Evolutionary conservation across 495 filamentous ascomycete genomes (phyloP), one percentile per base, ranked within the genome.

Genomic region (Thozetella sp.): DNA sequence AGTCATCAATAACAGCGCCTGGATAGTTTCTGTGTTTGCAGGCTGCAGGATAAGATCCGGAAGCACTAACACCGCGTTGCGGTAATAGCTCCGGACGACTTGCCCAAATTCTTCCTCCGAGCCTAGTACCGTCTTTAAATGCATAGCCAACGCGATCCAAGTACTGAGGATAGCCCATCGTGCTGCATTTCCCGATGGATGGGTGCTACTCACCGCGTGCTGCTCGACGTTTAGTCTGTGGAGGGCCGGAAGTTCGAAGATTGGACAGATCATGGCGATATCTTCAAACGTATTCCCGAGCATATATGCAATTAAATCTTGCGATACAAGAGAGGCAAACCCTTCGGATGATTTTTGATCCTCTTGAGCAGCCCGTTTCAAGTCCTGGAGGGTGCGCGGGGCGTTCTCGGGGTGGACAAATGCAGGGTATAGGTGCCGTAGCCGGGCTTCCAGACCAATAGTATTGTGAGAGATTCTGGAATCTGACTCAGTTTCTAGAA

Each of bases 91-190:
- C 12, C 22, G 22, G 3, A 52, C 24, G 27, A 62, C 46, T 15
- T 58, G 25, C 4, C 2, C 24, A 2, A 58, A 43, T 19, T 25
- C 27, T 6, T 20, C 22, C 37, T 62, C 34, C 22, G 60, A 22
- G 4, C 50, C 60, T 0, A 26, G 48, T 24, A 40, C 60, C 15
- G 55, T 58, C 51, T 54, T 57, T 12, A n/a, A 13, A 15, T 50
- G 60, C 11, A 58, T 25, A 2, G 13, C 46, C 3, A 62, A 23
- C 22, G 60, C 46, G 15, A 58, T 11, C 2, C 27, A 22, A 15
- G 55, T 20, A n/a, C 27, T 58, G 30, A 62, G 25, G 43, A 58
- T 11, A 1, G 60, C 55, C 60, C 60, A 62, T 22, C 60, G 2
- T 2, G 55, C 60, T 1, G 55, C 20, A 25, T 26, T 55, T 10